Percentiles rank a stretch among this genome's conserved stretches.
Evolutionary conservation across 805 yeast genomes (phyloP).

Genomic region (Candida glaebosa): DNA sequence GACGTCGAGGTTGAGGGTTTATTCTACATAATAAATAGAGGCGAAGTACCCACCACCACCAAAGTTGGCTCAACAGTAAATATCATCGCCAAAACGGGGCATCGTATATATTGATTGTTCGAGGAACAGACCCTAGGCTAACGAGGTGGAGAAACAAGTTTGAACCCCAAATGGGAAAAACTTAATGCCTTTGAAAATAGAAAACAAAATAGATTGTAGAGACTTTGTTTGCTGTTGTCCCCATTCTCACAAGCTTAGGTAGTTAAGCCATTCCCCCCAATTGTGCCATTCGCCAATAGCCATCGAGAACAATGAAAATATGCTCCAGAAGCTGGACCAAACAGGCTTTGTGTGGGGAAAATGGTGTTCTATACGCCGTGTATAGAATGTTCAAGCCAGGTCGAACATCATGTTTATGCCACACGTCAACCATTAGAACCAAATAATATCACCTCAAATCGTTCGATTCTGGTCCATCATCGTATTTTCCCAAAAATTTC

Average conservation of each 20-base stretch:
- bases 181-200: no score
- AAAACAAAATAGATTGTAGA: no score
- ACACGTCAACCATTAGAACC: background rate
- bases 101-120: background rate
- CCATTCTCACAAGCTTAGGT: background rate
- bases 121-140: background rate
- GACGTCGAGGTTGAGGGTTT: background rate
- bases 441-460: background rate
- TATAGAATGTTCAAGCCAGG: background rate
- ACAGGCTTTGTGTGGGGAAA: background rate
- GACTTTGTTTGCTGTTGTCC: background rate
- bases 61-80: background rate
- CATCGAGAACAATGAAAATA: background rate
- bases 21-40: background rate
- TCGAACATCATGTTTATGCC: background rate
- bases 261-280: no score
- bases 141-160: no score
- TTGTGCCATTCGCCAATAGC: no score
- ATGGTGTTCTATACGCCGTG: background rate
- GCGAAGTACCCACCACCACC: background rate
- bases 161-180: no score
- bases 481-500: background rate
- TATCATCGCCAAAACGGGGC: background rate
- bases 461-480: background rate
- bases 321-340: background rate